Conservation (phyloP, 148 eudicot genomes). For the Spergularia marina region DNA sequence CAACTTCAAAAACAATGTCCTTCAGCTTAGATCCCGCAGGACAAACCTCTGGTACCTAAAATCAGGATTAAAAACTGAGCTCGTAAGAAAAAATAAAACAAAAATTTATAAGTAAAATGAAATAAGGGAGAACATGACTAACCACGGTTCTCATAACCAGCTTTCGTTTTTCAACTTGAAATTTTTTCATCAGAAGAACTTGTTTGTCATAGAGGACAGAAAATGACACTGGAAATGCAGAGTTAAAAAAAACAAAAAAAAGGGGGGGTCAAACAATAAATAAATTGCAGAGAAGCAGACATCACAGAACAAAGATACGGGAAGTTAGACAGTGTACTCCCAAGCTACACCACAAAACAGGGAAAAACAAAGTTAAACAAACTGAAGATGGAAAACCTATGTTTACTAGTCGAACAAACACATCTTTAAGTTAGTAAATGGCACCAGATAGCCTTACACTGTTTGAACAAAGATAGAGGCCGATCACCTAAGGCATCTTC, state of each 20-base stretch:
- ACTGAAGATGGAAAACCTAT: not conserved
- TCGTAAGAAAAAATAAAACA: not conserved
- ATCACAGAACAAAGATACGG: not conserved
- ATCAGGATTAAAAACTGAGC: not conserved
- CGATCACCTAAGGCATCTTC: not conserved
- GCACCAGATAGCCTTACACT: too few species aligned
- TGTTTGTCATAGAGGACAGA: conserved; percentile 26
- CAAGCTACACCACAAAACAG: too few species aligned
- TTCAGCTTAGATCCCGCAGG: conserved; percentile 42
- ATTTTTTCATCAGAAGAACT: conserved; percentile 29
- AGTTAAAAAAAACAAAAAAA: too few species aligned
- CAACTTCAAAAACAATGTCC: conserved; percentile 49
- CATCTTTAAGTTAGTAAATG: not conserved
- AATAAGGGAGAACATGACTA: conserved; percentile 11
- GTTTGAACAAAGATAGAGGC: not conserved
- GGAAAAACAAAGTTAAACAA: too few species aligned
- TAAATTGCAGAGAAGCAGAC: not conserved
- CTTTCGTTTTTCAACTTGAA: conserved; percentile 49
- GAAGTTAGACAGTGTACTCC: too few species aligned
- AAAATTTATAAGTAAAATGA: too few species aligned
- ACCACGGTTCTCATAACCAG: conserved; percentile 47
- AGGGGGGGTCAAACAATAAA: not conserved
- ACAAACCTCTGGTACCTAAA: conserved; percentile 52
- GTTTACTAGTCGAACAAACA: not conserved
- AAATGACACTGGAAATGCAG: conserved; percentile 45